A percentile compares a stretch with the other conserved stretches of the same genome.
Conservation (phyloP, 176 grass and related monocot species). For the Phoenix dactylifera region DNA sequence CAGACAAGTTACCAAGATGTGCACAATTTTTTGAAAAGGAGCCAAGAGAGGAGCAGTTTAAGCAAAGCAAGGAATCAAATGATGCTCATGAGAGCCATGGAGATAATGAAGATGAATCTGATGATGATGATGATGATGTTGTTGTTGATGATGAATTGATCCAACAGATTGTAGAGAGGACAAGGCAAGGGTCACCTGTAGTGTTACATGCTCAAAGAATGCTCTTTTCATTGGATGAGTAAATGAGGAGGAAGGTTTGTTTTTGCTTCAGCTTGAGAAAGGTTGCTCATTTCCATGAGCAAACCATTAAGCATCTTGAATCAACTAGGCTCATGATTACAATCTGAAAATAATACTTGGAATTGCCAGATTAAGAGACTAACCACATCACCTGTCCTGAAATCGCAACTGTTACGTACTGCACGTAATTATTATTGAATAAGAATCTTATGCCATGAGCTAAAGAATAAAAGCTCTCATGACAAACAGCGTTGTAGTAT, state of each 20-base stretch:
- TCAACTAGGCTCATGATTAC: no score
- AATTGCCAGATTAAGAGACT: no score
- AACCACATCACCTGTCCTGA: no score
- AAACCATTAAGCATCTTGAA: no score
- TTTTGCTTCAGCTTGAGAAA: background rate
- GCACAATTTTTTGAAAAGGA: background rate
- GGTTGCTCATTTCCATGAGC: no score
- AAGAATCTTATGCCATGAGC: no score
- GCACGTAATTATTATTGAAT: no score
- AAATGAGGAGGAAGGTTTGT: background rate
- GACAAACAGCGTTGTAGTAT: no score
- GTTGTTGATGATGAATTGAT: conserved; percentile 39
- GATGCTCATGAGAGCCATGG: conserved; percentile 17
- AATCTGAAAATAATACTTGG: no score
- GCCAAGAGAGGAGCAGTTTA: conserved; percentile 8
- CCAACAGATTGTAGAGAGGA: conserved; percentile 86
- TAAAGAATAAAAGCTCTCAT: no score
- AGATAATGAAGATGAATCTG: conserved; percentile 15
- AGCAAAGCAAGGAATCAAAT: conserved; percentile 10
- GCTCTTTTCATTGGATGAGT: conserved; percentile 63
- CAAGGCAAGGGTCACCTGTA: conserved; percentile 70
- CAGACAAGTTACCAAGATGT: conserved; percentile 18
- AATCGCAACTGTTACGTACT: no score
- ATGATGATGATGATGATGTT: conserved; percentile 29
- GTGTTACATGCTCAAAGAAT: conserved; percentile 73